A percentile compares a stretch with the other conserved stretches of the same genome.
phyloP scores from a whole-genome alignment of 352 stramenopile species.

The Bremia lactucae region DNA sequence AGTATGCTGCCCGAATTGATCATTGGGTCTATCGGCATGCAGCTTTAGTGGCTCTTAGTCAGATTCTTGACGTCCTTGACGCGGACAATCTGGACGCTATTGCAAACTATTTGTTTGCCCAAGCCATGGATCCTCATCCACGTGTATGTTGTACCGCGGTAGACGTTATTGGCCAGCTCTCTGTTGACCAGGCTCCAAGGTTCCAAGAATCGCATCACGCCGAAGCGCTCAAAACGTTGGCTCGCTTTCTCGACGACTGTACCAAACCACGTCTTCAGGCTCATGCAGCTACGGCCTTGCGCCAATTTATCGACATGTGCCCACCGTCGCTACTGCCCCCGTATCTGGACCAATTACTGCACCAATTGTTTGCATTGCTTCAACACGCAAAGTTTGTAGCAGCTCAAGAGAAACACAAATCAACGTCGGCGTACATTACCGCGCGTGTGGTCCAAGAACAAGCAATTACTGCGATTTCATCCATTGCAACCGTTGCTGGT shows the following conservation, averaged over 20 bases:
- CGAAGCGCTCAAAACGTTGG: slow-evolving; percentile 46
- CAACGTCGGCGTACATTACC: slow-evolving; percentile 13
- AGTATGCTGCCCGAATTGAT: slow-evolving; percentile 45
- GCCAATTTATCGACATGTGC: slow-evolving; percentile 82
- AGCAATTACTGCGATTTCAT: slow-evolving; percentile 72
- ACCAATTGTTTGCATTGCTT: slow-evolving; percentile 56
- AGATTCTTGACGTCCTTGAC: slow-evolving; percentile 72
- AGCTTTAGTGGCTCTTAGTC: slow-evolving; percentile 64
- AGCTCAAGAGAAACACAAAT: slow-evolving; percentile 4
- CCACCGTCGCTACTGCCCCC: slow-evolving; percentile 44
- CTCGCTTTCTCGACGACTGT: slow-evolving; percentile 54
- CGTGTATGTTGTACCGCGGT: slow-evolving; percentile 76
- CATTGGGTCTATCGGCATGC: slow-evolving; percentile 73
- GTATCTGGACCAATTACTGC: slow-evolving; percentile 66
- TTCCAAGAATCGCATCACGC: slow-evolving; percentile 74
- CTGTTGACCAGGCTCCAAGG: slow-evolving; percentile 66
- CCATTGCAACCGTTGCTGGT: slow-evolving; percentile 55
- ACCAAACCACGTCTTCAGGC: slow-evolving; percentile 56
- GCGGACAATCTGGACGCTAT: slow-evolving; percentile 56
- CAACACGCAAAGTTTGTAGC: slow-evolving; percentile 23
- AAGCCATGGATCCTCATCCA: slow-evolving; percentile 56
- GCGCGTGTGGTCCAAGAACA: slow-evolving; percentile 69
- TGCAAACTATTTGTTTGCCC: slow-evolving; percentile 52
- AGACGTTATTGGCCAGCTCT: slow-evolving; percentile 73
- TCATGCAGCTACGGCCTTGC: slow-evolving; percentile 60